These are phyloP conservation scores for Ceriops decandra DNA, from an alignment of 345 rosid genomes.

Conservation along the genomic window DNA sequence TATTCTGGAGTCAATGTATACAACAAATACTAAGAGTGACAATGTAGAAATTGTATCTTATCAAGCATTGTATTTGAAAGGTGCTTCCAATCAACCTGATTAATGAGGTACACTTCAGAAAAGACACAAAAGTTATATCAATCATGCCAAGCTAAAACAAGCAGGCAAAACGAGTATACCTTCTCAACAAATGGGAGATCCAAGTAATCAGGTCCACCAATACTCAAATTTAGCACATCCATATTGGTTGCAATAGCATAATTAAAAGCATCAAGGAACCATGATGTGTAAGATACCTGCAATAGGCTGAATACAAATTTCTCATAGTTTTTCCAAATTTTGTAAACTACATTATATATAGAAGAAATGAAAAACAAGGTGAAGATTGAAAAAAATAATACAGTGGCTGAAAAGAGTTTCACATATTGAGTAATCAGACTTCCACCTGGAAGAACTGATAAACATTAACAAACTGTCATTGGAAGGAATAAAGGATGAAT, in stretches of 20 bases:
- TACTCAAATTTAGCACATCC: conserved; percentile 97
- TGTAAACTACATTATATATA: conserved; percentile 12
- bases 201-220: conserved; percentile 98
- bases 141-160: conserved; percentile 8
- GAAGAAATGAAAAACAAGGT: not conserved
- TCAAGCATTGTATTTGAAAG: not conserved
- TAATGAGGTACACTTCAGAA: not conserved
- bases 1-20: not conserved
- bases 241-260: conserved; percentile 89
- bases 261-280: conserved; percentile 98
- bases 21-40: not conserved
- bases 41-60: not conserved
- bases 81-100: not conserved
- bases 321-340: conserved; percentile 56
- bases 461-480: too few species aligned
- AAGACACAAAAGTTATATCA: not conserved
- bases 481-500: too few species aligned
- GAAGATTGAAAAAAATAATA: not conserved
- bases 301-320: conserved; percentile 79
- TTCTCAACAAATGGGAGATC: conserved; percentile 98
- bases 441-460: too few species aligned
- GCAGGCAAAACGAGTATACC: conserved; percentile 38
- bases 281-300: conserved; percentile 99
- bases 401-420: too few species aligned
- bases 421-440: too few species aligned